Percentiles rank a stretch among this genome's conserved stretches.
Conservation (phyloP, 176 grass and related monocot genomes). For the Hsuehochloa calcarea region DNA sequence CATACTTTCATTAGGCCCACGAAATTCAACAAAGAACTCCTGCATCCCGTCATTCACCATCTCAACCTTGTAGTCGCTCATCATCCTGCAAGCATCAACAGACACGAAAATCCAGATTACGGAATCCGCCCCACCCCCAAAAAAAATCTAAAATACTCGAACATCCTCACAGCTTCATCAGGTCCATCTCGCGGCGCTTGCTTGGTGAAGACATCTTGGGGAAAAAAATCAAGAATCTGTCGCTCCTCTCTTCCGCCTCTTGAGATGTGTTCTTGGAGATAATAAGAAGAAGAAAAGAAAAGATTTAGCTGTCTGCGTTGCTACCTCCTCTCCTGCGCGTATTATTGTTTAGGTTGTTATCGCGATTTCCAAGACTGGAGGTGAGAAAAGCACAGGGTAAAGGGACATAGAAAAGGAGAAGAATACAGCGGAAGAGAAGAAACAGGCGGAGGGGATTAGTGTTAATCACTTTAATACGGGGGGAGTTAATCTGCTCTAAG, state of each 20-base stretch:
- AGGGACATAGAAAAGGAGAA: slow-evolving; percentile 17
- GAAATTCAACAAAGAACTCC: slow-evolving; percentile 92
- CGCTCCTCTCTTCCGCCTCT: not conserved
- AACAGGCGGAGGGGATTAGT: not conserved
- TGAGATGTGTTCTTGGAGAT: slow-evolving; percentile 11
- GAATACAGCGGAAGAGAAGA: slow-evolving; percentile 5
- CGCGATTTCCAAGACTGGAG: not conserved
- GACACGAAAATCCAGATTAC: slow-evolving; percentile 16
- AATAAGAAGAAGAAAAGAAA: not conserved
- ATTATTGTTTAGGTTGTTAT: slow-evolving; percentile 30
- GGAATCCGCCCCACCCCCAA: not conserved
- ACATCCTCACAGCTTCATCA: slow-evolving; percentile 89
- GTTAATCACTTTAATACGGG: not conserved
- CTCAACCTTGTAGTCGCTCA: slow-evolving; percentile 99
- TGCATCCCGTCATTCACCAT: slow-evolving; percentile 96
- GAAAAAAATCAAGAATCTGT: not conserved
- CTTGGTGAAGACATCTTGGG: slow-evolving; percentile 80
- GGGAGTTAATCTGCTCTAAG: not conserved
- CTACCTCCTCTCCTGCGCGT: slow-evolving; percentile 2
- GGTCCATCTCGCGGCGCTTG: slow-evolving; percentile 99
- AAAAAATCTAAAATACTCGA: not conserved
- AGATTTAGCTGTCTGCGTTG: slow-evolving; percentile 14
- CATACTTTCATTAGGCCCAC: slow-evolving; percentile 82
- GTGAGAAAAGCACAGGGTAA: slow-evolving; percentile 38
- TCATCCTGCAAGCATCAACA: slow-evolving; percentile 61